Percentiles rank a stretch among this genome's conserved stretches.
Conservation (phyloP, 352 stramenopile genomes). For the Globisporangium mamillatum region DNA sequence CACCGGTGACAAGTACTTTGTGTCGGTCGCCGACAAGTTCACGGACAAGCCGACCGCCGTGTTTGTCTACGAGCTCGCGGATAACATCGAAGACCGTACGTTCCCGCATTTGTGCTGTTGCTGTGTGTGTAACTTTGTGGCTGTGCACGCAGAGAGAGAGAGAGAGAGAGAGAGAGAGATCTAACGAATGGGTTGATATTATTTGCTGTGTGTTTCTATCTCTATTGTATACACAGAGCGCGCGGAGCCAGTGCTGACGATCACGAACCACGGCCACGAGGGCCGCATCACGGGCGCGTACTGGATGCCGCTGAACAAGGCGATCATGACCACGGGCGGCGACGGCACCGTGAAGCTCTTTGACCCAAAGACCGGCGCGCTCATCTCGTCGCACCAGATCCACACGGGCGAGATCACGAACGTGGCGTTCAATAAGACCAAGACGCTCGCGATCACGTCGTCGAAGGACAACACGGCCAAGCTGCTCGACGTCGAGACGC, state of each 20-base stretch:
- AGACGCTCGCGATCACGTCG: constrained; percentile 96
- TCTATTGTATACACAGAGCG: constrained; percentile 28
- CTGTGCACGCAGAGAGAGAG: background rate
- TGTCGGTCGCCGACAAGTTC: constrained; percentile 85
- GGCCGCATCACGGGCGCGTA: constrained; percentile 78
- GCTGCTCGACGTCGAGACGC: constrained; percentile 93
- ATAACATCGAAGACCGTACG: constrained; percentile 62
- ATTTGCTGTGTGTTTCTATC: background rate
- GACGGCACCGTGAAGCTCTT: constrained; percentile 83
- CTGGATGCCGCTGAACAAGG: constrained; percentile 86
- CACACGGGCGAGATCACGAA: constrained; percentile 97
- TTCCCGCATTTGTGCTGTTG: background rate
- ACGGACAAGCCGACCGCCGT: constrained; percentile 73
- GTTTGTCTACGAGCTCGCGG: constrained; percentile 78
- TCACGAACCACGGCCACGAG: constrained; percentile 78
- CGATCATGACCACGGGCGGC: constrained; percentile 83
- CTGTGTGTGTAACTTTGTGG: background rate
- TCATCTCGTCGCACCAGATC: constrained; percentile 80
- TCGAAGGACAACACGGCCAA: constrained; percentile 98
- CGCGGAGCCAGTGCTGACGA: constrained; percentile 62
- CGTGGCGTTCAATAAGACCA: constrained; percentile 94
- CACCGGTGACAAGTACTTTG: constrained; percentile 82
- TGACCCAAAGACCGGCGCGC: constrained; percentile 64
- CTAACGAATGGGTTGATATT: constrained; percentile 11
- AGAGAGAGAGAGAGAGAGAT: background rate